phyloP scores from a whole-genome alignment of 2,329 filamentous ascomycete genomes.

The Hymenoscyphus repandus region DNA sequence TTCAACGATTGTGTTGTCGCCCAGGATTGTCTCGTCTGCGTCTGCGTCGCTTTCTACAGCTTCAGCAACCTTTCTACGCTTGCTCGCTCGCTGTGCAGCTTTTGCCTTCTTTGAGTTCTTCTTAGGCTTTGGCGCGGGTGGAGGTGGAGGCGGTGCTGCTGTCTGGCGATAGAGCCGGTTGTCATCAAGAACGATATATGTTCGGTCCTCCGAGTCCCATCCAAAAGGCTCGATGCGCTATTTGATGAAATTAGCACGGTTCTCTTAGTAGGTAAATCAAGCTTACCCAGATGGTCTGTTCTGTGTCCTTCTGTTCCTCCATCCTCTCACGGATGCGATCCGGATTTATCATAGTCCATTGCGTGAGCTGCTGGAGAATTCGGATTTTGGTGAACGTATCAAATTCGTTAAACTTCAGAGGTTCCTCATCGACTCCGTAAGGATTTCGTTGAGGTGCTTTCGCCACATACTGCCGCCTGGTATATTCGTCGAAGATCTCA shows the following conservation, averaged over 20 bases:
- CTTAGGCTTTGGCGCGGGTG: slow-evolving; percentile 54
- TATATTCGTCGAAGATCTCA: slow-evolving; percentile 90
- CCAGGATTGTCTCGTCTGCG: slow-evolving; percentile 34
- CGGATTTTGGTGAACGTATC: slow-evolving; percentile 75
- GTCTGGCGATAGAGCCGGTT: slow-evolving; percentile 86
- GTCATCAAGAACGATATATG: slow-evolving; percentile 89
- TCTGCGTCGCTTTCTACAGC: slow-evolving; percentile 35
- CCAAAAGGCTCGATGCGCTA: slow-evolving; percentile 77
- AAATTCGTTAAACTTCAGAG: slow-evolving; percentile 72
- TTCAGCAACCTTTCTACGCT: slow-evolving; percentile 59
- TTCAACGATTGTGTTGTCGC: slow-evolving; percentile 35
- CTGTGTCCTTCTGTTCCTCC: slow-evolving; percentile 72
- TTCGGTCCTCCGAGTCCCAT: slow-evolving; percentile 81
- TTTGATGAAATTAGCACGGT: slow-evolving; percentile 11
- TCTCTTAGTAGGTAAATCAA: not conserved
- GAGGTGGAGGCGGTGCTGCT: slow-evolving; percentile 61
- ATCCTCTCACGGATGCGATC: slow-evolving; percentile 84
- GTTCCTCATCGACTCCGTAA: slow-evolving; percentile 71
- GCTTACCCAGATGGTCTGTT: slow-evolving; percentile 79
- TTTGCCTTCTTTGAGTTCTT: slow-evolving; percentile 62
- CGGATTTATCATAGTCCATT: slow-evolving; percentile 83
- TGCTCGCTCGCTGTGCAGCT: slow-evolving; percentile 61
- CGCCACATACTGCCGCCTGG: slow-evolving; percentile 79
- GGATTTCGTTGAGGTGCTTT: slow-evolving; percentile 78
- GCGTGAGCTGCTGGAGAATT: slow-evolving; percentile 81